Evolutionary conservation across 345 rosid species (phyloP).

Genomic region (Hypericum androsaemum): DNA sequence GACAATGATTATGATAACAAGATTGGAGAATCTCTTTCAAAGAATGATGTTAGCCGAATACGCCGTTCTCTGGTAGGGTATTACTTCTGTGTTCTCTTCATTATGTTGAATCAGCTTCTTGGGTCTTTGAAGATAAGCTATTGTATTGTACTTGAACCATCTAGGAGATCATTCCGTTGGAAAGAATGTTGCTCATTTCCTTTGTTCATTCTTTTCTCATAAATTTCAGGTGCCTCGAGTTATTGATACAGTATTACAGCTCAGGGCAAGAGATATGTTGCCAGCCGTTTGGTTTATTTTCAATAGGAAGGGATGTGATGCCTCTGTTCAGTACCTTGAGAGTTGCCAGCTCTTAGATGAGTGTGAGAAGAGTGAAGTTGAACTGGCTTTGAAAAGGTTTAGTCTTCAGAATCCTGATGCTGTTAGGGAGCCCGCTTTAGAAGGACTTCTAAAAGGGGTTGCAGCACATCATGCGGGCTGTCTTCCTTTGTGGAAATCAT

Average conservation of each 20-base stretch:
- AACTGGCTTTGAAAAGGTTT: constrained; percentile 74
- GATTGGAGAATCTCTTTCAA: constrained; percentile 58
- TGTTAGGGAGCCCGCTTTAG: constrained; percentile 68
- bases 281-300: constrained; percentile 98
- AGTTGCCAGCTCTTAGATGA: constrained; percentile 66
- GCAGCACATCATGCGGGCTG: constrained; percentile 99
- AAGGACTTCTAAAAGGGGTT: constrained; percentile 75
- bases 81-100: constrained; percentile 9
- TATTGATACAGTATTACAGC: constrained; percentile 68
- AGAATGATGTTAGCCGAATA: constrained; percentile 64
- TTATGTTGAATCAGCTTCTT: background rate
- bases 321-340: constrained; percentile 84
- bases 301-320: constrained; percentile 90
- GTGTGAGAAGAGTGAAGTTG: constrained; percentile 77
- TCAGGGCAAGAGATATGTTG: constrained; percentile 65
- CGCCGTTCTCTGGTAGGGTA: constrained; percentile 67
- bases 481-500: constrained; percentile 91
- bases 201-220: background rate
- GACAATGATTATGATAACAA: constrained; percentile 19
- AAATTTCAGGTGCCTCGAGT: constrained; percentile 73
- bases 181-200: no score
- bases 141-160: constrained; percentile 1
- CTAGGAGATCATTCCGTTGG: no score
- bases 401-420: constrained; percentile 84
- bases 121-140: constrained; percentile 4